Base-by-base conservation (phyloP, 441 rosid genomes). In the Adansonia gregorii region DNA sequence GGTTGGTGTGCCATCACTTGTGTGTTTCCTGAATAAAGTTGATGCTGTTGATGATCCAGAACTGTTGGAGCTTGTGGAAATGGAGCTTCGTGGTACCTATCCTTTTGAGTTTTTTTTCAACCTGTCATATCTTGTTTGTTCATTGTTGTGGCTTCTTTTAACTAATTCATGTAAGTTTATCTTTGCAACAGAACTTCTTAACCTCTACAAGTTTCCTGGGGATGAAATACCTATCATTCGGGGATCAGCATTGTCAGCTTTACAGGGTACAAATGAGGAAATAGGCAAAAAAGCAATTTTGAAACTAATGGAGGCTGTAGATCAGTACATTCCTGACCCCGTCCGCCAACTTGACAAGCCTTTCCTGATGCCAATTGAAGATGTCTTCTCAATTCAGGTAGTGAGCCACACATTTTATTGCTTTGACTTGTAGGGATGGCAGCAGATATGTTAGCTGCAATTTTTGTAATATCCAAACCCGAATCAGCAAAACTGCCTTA, bases 1-100 rank as follows among this genome's bases (percentile, higher is more conserved):
- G 98, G 99, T 97, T 81, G 99, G 99, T 41, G 99, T 97, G 77
- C 98, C 98, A 55, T 92, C 98, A 24, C 97, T 96, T 76, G 98
- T 96, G 43, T 93, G 98, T 80, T 96, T 96, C 84, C 77, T 96
- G 19, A 96, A 96, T 80, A 96, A 96, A 92, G 93, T 88, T n/a
- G 99, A 96, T 81, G 91, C 89, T 22, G 94, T 94, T 72, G 97
- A 93, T 79, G 99, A 94, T 83, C 86, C 86, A 52, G 99, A 97
- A 86, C 78, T 97, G 45, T 76, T 97, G 79, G 98, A 97, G 86
- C 98, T 97, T 83, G 98, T 97, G 41, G 99, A 97, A 84, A 94
- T 97, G 99, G 99, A 97, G 87, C 88, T 97, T 35, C 97, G 99
- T 52, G 98, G 98, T 97, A 85, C 8, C 90, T 82, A 51, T 9